phyloP scores from a whole-genome alignment of 495 filamentous ascomycete species.

The Penicillium pancosmium region DNA sequence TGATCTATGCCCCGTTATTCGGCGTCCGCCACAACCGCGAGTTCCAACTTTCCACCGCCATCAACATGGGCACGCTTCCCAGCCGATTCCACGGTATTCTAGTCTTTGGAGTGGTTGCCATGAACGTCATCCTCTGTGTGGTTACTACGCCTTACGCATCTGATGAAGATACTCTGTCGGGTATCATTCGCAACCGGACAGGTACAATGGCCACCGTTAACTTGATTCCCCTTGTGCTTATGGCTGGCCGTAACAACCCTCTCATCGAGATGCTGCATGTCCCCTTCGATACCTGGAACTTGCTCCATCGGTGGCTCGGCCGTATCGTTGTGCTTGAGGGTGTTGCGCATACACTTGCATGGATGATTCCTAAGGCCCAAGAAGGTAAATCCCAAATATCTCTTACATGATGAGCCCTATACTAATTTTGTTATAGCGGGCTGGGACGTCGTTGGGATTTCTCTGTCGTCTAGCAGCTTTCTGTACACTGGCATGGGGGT shows the following conservation, averaged over 20 bases:
- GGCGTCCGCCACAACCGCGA: constrained; percentile 84
- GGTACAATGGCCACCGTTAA: constrained; percentile 78
- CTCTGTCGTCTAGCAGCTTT: constrained; percentile 56
- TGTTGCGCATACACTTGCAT: constrained; percentile 63
- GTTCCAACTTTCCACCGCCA: constrained; percentile 71
- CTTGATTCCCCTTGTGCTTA: constrained; percentile 72
- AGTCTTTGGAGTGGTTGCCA: constrained; percentile 68
- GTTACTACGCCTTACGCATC: constrained; percentile 64
- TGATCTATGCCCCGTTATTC: constrained; percentile 84
- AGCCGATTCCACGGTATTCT: constrained; percentile 79
- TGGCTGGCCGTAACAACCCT: constrained; percentile 72
- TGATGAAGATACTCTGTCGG: constrained; percentile 46
- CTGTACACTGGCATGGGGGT: constrained; percentile 59
- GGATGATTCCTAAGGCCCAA: constrained; percentile 69
- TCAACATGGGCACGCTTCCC: constrained; percentile 85
- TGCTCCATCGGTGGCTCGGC: constrained; percentile 79
- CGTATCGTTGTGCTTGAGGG: constrained; percentile 70
- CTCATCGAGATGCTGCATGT: constrained; percentile 65
- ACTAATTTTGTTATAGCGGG: constrained; percentile 44
- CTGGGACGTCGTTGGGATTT: constrained; percentile 58
- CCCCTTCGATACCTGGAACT: constrained; percentile 77
- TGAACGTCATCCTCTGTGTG: constrained; percentile 79
- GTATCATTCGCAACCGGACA: constrained; percentile 68
- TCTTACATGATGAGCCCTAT: not conserved
- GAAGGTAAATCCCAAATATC: constrained; percentile 38